Evolutionary conservation across 352 stramenopile species (phyloP), one percentile per base, ranked within the genome.

Genomic region (Phytophthora europaea): DNA sequence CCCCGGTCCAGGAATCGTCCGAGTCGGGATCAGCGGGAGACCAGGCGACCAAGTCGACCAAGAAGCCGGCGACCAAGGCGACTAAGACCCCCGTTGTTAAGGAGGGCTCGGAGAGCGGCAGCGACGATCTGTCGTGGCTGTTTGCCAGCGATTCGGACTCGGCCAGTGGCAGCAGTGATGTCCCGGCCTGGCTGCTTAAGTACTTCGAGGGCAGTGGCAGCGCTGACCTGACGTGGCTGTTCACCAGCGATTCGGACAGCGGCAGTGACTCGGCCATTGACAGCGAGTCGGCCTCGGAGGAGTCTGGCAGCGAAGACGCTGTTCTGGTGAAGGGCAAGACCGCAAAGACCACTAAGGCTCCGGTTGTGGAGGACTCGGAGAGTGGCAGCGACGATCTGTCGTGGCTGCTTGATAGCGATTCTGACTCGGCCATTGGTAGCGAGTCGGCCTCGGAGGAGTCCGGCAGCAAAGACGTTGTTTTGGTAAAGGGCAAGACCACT

Each of bases 231-330:
- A 38, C 40, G 7, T 69, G 58, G 50, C 5, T 67, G 48, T 59
- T 66, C 10, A 57, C 5, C 26, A 72, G 56, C n/a, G 31, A 54
- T 43, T 65, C 54, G 6, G 45, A 62, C 55, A 48, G 15, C 18
- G 40, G 40, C 16, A 48, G 40, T 48, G 40, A 48, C 4, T 52
- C 33, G 15, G 40, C 36, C 10, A 43, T 15, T 43, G 36, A 6
- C 15, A 48, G 40, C 40, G 6, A n/a, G 15, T n/a, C 20, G 7
- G 13, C 47, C 47, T 53, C 47, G 47, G 47, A 53, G 12, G 45
- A 55, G 13, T 60, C 47, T 13, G 26, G 57, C 45, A 73, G 57
- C n/a, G 67, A 69, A 20, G 57, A 73, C 36, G 40, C 36, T 8
- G 48, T 43, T 0, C 22, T 52, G 7, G 53, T 36, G 3, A 72